phyloP scores from a whole-genome alignment of 208 protist species.

The Leishmania tropica region DNA sequence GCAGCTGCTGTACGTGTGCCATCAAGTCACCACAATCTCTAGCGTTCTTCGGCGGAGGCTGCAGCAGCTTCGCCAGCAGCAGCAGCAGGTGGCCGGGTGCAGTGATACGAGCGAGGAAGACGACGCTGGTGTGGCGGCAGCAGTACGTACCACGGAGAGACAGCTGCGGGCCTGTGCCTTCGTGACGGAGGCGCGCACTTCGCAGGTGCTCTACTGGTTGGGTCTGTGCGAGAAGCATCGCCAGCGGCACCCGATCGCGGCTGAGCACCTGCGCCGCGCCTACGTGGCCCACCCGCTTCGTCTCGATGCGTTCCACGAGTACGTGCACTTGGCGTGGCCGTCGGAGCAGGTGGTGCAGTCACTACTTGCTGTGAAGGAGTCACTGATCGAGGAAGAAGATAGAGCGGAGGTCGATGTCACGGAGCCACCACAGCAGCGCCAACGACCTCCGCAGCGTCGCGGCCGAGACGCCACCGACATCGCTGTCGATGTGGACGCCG shows the following conservation, averaged over 20 bases:
- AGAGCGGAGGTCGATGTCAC: constrained; percentile 7
- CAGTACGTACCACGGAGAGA: constrained; percentile 1
- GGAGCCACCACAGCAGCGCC: constrained; percentile 3
- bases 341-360: constrained; percentile 20
- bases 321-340: constrained; percentile 34
- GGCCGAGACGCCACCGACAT: constrained; percentile 7
- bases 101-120: constrained; percentile 2
- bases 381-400: constrained; percentile 19
- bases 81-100: background rate
- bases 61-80: constrained; percentile 7
- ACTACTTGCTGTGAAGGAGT: constrained; percentile 17
- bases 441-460: constrained; percentile 17
- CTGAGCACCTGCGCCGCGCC: constrained; percentile 27
- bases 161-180: constrained; percentile 27
- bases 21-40: constrained; percentile 20
- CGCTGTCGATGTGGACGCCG: background rate
- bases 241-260: constrained; percentile 24
- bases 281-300: constrained; percentile 43
- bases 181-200: constrained; percentile 25
- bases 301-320: constrained; percentile 57
- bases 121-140: background rate
- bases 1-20: constrained; percentile 46
- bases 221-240: constrained; percentile 58
- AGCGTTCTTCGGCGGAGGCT: constrained; percentile 16
- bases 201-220: constrained; percentile 66